Evolutionary conservation across 352 stramenopile genomes (phyloP), one percentile per base, ranked within the genome.

Genomic region (Ophiocytium majus): DNA sequence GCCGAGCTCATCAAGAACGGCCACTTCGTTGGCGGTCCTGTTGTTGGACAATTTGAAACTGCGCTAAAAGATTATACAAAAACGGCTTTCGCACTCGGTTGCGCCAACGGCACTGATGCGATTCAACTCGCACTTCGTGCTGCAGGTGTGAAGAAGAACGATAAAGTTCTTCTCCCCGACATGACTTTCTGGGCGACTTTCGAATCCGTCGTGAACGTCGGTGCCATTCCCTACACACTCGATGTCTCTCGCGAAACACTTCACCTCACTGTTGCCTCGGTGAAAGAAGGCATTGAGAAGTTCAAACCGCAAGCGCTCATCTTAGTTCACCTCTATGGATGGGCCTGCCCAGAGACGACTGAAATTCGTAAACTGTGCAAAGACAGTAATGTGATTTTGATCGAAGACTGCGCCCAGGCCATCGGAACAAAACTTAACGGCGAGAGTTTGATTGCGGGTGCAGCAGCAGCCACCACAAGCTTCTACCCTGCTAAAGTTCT

Each of bases 161-260:
- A 71, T 28, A 71, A 71, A 28, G 57, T 71, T 71, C 57, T 71
- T 71, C 57, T 71, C 19, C 57, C 57, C 23, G 57, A 71, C 28
- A 71, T 71, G 57, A 71, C 57, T 71, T 71, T 71, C 28, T 71
- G 57, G 57, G 57, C 57, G 57, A 71, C 57, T 71, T 71, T 71
- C 57, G 57, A 71, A 71, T 71, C 57, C 57, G 57, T 71, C 57
- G 57, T 71, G 57, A 71, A 71, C 57, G 57, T 71, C 57, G 57
- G 57, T 71, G 57, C 57, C 57, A 28, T 71, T 71, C 57, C 57
- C 28, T 71, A 71, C 57, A 28, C 28, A 23, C 23, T 71, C 28
- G 57, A 71, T 71, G 57, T 71, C 28, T 71, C 57, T 23, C 23
- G 57, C 23, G 57, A 71, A 28, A 71, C 57, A 23, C 57, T 71